phyloP scores from a whole-genome alignment of 164 flowering plant species.

The Cinnamomum micranthum region DNA sequence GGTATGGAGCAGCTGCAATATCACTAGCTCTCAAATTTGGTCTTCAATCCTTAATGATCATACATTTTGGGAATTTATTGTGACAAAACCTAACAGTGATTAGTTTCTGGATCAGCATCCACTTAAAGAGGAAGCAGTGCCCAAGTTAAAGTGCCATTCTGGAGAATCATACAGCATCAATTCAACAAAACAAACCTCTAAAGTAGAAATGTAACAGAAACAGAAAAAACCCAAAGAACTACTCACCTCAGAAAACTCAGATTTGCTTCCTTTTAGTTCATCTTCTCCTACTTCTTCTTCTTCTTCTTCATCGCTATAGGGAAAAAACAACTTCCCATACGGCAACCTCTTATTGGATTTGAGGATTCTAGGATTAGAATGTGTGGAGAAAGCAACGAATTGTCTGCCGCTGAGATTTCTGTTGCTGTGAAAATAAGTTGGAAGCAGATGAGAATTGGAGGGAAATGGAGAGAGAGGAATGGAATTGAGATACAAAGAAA shows the following conservation, averaged over 20 bases:
- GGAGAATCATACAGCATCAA: too few species aligned
- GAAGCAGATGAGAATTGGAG: background rate
- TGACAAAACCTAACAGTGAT: background rate
- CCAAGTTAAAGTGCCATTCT: background rate
- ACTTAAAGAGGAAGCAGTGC: background rate
- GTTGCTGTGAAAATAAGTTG: background rate
- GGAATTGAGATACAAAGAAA: constrained; percentile 16
- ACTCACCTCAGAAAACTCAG: constrained; percentile 42
- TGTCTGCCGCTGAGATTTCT: constrained; percentile 2
- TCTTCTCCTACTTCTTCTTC: constrained; percentile 24
- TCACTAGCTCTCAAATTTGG: background rate
- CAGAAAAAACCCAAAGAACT: background rate
- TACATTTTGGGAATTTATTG: background rate
- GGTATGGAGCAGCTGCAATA: too few species aligned
- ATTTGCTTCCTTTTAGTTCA: constrained; percentile 16
- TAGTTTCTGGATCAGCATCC: too few species aligned
- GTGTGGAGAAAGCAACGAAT: constrained; percentile 44
- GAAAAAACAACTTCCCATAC: constrained; percentile 40
- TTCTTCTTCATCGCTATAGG: constrained; percentile 25
- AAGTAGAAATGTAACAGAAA: background rate
- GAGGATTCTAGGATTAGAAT: constrained; percentile 68
- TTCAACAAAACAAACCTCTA: too few species aligned
- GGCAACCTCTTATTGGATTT: constrained; percentile 58
- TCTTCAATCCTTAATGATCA: background rate
- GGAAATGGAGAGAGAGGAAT: constrained; percentile 2